Evolutionary conservation across 176 grass and related monocot species (phyloP).

Genomic region (Olyra latifolia): DNA sequence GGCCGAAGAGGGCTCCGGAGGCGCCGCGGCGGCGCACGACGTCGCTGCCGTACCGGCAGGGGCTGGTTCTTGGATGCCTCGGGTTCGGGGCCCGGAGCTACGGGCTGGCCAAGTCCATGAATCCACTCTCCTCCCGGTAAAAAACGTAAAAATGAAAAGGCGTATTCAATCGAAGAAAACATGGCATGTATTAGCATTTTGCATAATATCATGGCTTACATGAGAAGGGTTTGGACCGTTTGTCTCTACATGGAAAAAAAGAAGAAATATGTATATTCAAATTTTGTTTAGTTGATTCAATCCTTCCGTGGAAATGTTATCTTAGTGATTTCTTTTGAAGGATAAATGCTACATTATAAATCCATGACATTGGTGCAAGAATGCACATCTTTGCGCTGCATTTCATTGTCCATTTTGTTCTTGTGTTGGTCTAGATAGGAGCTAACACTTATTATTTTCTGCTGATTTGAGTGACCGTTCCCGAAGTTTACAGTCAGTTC

Average conservation of each 20-base stretch:
- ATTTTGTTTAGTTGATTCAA: constrained; percentile 21
- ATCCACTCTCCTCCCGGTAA: constrained; percentile 40
- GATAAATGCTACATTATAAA: not conserved
- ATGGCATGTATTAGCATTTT: not conserved
- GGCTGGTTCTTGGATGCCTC: constrained; percentile 61
- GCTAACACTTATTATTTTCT: not conserved
- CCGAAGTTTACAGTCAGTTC: too few relatives aligned
- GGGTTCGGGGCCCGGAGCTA: constrained; percentile 58
- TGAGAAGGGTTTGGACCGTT: not conserved
- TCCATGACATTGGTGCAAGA: not conserved
- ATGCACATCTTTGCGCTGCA: not conserved
- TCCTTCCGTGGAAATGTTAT: not conserved
- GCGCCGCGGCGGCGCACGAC: constrained; percentile 41
- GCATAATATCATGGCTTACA: not conserved
- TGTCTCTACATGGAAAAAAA: not conserved
- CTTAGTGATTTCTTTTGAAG: not conserved
- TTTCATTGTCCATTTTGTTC: not conserved
- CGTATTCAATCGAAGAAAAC: not conserved
- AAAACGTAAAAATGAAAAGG: not conserved
- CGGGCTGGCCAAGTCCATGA: constrained; percentile 53
- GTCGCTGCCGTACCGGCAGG: constrained; percentile 66
- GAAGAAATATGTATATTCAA: constrained; percentile 20
- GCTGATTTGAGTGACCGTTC: not conserved
- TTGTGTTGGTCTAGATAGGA: not conserved
- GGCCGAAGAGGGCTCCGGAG: constrained; percentile 8